These are phyloP conservation scores for Plantago coronopus DNA, from an alignment of 305 asterid species.

Conservation along the genomic window DNA sequence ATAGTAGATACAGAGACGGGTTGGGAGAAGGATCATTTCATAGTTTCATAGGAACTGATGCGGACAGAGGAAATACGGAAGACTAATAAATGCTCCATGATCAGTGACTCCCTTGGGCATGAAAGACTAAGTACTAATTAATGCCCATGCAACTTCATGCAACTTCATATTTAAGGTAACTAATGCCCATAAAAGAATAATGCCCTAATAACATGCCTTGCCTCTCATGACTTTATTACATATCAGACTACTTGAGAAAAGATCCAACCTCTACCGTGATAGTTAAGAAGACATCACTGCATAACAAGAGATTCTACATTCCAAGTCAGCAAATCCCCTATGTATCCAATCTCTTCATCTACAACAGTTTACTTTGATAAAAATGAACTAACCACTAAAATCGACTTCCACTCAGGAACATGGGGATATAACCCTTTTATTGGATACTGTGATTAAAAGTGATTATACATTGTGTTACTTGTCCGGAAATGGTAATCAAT, in stretches of 20 bases:
- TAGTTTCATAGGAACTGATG: neutral
- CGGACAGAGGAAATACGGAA: neutral
- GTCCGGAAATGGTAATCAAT: neutral
- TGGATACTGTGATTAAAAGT: neutral
- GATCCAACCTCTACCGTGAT: neutral
- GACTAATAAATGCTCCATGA: slow-evolving; percentile 1
- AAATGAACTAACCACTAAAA: neutral
- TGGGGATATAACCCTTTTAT: neutral
- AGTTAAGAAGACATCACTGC: neutral
- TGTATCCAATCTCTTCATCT: neutral
- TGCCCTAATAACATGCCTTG: too few species aligned
- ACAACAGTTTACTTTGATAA: neutral
- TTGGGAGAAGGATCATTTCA: neutral
- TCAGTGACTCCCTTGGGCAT: neutral
- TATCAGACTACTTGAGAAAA: neutral
- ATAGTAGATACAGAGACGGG: neutral
- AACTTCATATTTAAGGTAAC: neutral
- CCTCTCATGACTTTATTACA: neutral
- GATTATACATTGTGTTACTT: neutral
- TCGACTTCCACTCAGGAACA: neutral
- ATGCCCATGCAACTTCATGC: too few species aligned
- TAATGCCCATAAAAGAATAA: too few species aligned
- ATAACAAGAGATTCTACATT: slow-evolving; percentile 4
- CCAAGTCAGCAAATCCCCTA: neutral
- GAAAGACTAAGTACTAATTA: neutral